Evolutionary conservation across 208 protist genomes (phyloP).

Genomic region (Trypanosoma conorhini): DNA sequence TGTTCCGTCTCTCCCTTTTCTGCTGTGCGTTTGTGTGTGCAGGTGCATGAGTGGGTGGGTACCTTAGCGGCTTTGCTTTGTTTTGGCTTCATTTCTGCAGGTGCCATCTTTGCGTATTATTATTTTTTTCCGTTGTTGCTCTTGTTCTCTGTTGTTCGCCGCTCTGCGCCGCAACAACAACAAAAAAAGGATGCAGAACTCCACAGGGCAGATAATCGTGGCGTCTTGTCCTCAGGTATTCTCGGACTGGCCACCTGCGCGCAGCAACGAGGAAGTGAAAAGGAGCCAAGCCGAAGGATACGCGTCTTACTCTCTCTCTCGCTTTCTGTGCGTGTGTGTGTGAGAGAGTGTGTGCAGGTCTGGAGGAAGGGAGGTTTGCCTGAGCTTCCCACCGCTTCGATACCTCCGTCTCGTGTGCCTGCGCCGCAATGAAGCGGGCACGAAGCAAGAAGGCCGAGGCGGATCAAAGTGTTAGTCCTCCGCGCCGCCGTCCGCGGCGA

Average conservation of each 20-base stretch:
- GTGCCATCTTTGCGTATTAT: slow-evolving; percentile 9
- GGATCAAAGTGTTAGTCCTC: slow-evolving; percentile 1
- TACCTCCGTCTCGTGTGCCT: neutral
- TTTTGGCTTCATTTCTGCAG: slow-evolving; percentile 9
- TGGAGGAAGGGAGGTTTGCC: neutral
- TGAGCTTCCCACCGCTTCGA: neutral
- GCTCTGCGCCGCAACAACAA: neutral
- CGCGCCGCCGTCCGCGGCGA: slow-evolving; percentile 6
- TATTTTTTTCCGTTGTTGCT: neutral
- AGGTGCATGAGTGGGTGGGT: neutral
- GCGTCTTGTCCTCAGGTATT: neutral
- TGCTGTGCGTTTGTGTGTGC: neutral
- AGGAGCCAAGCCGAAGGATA: neutral
- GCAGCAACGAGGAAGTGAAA: neutral
- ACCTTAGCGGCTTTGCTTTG: neutral
- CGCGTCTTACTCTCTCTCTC: neutral
- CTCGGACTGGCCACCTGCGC: neutral
- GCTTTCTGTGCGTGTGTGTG: neutral
- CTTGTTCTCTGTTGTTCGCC: neutral
- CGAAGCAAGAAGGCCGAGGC: neutral
- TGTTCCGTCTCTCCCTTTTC: neutral
- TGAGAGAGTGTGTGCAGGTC: neutral
- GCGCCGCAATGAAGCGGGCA: slow-evolving; percentile 8
- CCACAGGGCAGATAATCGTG: neutral
- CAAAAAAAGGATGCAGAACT: slow-evolving; percentile 3